Percentiles rank a stretch among this genome's conserved stretches.
These are phyloP conservation scores for Pyrenophora seminiperda DNA, from an alignment of 2,329 filamentous ascomycete species.

Conservation along the genomic window DNA sequence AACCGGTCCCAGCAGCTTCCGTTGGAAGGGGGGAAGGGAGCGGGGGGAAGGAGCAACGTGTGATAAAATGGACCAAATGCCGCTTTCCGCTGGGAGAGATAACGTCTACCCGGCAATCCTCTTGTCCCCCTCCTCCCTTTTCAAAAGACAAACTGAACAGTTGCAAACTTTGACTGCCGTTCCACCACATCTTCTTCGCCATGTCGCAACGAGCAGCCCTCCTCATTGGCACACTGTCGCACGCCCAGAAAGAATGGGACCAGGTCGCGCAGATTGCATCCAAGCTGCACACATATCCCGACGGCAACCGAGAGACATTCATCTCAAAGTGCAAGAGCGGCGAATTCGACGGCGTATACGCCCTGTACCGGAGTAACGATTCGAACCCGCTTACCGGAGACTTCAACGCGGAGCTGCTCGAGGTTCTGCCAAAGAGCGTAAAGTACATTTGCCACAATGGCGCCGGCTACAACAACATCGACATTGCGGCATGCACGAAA, in stretches of 20 bases:
- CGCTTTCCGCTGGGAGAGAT: slow-evolving; percentile 18
- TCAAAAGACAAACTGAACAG: not conserved
- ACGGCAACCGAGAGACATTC: slow-evolving; percentile 61
- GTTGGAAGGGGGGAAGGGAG: slow-evolving; percentile 17
- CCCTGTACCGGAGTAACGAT: slow-evolving; percentile 63
- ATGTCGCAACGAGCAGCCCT: slow-evolving; percentile 49
- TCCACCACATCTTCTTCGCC: no score
- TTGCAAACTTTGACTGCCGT: no score
- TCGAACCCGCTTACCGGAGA: slow-evolving; percentile 58
- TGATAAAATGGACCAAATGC: slow-evolving; percentile 27
- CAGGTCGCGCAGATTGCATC: slow-evolving; percentile 41
- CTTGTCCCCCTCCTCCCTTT: not conserved
- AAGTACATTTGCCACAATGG: slow-evolving; percentile 57
- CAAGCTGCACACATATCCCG: slow-evolving; percentile 57
- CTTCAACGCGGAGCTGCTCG: slow-evolving; percentile 53
- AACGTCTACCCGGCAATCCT: slow-evolving; percentile 4
- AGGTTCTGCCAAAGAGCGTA: slow-evolving; percentile 49
- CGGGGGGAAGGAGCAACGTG: no score
- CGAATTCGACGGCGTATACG: slow-evolving; percentile 60
- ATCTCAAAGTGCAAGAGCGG: slow-evolving; percentile 60
- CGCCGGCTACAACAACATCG: slow-evolving; percentile 66
- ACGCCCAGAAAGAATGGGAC: slow-evolving; percentile 56
- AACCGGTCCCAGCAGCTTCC: slow-evolving; percentile 21
- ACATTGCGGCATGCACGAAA: slow-evolving; percentile 59
- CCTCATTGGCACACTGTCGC: slow-evolving; percentile 53